Evolutionary conservation across 805 yeast genomes (phyloP).

Genomic region (Wickerhamomyces rabaulensis): DNA sequence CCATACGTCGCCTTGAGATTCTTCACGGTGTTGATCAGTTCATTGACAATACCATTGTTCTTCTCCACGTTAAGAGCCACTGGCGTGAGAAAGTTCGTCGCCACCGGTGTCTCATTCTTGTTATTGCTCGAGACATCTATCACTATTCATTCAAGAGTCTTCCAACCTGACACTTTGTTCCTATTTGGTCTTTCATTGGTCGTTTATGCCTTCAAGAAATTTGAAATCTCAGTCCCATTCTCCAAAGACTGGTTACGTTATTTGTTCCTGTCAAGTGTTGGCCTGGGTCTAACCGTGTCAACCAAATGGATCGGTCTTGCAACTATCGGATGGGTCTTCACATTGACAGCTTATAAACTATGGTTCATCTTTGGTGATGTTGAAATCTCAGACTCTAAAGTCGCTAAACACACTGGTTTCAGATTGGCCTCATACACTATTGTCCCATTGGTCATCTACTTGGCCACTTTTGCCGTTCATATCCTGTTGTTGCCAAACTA

Average conservation of each 20-base stretch:
- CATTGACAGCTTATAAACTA: conserved; percentile 37
- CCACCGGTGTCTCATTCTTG: conserved; percentile 46
- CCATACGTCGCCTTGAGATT: conserved; percentile 54
- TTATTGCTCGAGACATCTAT: conserved; percentile 58
- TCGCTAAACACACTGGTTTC: conserved; percentile 35
- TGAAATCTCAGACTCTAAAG: conserved; percentile 31
- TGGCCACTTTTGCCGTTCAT: conserved; percentile 53
- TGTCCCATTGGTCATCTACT: conserved; percentile 56
- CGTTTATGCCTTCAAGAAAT: conserved; percentile 45
- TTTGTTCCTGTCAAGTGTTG: conserved; percentile 41
- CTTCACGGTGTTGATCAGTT: conserved; percentile 52
- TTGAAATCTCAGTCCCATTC: conserved; percentile 42
- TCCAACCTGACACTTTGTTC: conserved; percentile 40
- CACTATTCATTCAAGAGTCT: conserved; percentile 50
- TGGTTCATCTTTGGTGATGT: conserved; percentile 76
- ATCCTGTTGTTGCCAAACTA: conserved; percentile 38
- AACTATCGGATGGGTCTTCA: conserved; percentile 61
- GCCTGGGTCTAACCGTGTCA: conserved; percentile 51
- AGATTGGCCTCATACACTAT: conserved; percentile 40
- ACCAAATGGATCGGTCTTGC: conserved; percentile 69
- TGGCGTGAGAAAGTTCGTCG: conserved; percentile 46
- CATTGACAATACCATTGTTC: conserved; percentile 44
- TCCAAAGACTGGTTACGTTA: conserved; percentile 47
- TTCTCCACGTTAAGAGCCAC: conserved; percentile 51
- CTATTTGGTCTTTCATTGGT: conserved; percentile 43